Evolutionary conservation across 2,329 filamentous ascomycete species (phyloP), one percentile per base, ranked within the genome.

Genomic region (Aspergillus sp.): DNA sequence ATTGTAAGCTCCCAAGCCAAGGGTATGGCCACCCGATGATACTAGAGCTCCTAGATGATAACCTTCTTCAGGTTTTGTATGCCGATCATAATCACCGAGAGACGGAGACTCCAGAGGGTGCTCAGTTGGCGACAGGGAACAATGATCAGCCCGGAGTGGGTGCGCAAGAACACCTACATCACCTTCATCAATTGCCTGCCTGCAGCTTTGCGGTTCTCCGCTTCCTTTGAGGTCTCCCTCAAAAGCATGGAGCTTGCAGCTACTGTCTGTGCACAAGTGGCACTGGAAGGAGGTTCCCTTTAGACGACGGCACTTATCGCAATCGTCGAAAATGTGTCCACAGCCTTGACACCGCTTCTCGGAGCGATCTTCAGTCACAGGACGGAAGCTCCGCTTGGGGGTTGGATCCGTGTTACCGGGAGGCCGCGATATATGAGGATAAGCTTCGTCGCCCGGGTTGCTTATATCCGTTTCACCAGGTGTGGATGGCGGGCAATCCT

Each of bases 271-370:
- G 39, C 60, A 62, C 27, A 56, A 10, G 36, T 62, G 60, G 17
- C 60, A 62, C 36, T 21, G 30, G 23, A 27, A 25, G 32, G n/a
- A 11, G 3, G 30, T 23, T 5, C n/a, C 25, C 17, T 53, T 32
- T 23, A 42, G 10, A 7, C 38, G 36, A 3, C 36, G 38, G 8
- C 60, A 62, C 25, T 10, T 42, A n/a, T 53, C 30, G 53, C 60
- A 62, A 30, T 52, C 32, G 38, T 41, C 47, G 15, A 59, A 8
- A 13, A 27, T 8, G 41, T 62, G 60, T 10, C 39, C 47, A 17
- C 60, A 62, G 7, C 5, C 47, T n/a, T 21, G 36, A 32, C 60
- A 62, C 23, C 47, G 30, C 30, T 13, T 39, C 6, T 49, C 3
- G n/a, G 8, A 36, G 11, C 11, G 7, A 10, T 32, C 41, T 4